Percentiles rank a stretch among this genome's conserved stretches.
Conservation (phyloP, 78 protist species). For the Paulinella micropora region DNA sequence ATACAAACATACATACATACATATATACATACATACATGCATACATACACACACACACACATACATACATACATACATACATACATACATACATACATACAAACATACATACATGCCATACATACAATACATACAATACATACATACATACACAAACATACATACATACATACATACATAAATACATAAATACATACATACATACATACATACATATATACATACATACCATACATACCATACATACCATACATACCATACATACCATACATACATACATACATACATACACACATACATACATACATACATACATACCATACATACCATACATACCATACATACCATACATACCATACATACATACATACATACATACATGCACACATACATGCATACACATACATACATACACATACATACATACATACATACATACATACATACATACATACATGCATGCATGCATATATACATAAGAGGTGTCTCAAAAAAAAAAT, state of each 20-base stretch:
- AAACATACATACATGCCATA: background rate
- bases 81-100: background rate
- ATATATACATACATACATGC: background rate
- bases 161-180: background rate
- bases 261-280: background rate
- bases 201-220: background rate
- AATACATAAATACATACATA: background rate
- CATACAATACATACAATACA: background rate
- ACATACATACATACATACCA: background rate
- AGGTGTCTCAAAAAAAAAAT: too few species aligned
- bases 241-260: background rate
- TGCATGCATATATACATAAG: background rate
- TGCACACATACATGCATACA: background rate
- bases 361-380: background rate
- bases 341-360: background rate
- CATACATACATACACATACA: background rate
- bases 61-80: background rate
- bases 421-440: background rate
- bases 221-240: background rate
- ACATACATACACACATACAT: background rate
- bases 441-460: background rate
- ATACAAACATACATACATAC: background rate
- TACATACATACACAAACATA: background rate
- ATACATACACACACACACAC: background rate
- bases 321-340: background rate